Percentiles rank a stretch among this genome's conserved stretches.
These are phyloP conservation scores for Ceratobasidium sp. DNA, from an alignment of 1,284 basidiomycete genomes.

Conservation along the genomic window DNA sequence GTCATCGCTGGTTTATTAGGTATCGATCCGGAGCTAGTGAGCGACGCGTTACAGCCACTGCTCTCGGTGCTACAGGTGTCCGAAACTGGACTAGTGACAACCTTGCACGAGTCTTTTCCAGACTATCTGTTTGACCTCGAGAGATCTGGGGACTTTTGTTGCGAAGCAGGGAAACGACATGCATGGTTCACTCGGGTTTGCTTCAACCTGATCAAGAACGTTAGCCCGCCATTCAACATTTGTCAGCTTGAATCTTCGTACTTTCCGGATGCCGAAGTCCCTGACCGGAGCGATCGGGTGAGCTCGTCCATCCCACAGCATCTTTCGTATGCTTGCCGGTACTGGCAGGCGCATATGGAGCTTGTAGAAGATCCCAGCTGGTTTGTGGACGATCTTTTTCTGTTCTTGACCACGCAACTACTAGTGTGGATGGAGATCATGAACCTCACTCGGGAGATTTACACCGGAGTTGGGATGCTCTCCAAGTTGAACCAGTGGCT, in stretches of 20 bases:
- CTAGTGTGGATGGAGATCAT: no score
- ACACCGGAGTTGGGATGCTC: no score
- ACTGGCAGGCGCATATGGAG: no score
- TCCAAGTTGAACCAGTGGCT: no score
- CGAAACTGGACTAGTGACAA: neutral
- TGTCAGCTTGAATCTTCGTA: constrained; percentile 3
- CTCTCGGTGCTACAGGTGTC: constrained; percentile 7
- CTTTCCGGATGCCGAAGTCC: neutral
- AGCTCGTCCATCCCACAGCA: neutral
- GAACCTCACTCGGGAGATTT: no score
- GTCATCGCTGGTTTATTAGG: neutral
- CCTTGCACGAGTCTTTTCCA: constrained; percentile 22
- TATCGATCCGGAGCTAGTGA: neutral
- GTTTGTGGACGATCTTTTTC: no score
- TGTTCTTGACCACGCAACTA: no score
- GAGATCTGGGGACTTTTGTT: neutral
- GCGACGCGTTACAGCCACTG: neutral
- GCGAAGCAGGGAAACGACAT: neutral
- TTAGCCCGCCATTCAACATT: constrained; percentile 15
- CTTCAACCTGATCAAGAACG: neutral
- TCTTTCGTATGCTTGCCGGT: neutral
- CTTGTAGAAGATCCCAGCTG: no score
- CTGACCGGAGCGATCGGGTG: neutral
- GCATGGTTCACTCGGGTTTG: neutral
- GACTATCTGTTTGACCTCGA: neutral